A percentile compares a stretch with the other conserved stretches of the same genome.
Conservation (phyloP, 2,329 filamentous ascomycete species). For the Ceratocystis destructans region DNA sequence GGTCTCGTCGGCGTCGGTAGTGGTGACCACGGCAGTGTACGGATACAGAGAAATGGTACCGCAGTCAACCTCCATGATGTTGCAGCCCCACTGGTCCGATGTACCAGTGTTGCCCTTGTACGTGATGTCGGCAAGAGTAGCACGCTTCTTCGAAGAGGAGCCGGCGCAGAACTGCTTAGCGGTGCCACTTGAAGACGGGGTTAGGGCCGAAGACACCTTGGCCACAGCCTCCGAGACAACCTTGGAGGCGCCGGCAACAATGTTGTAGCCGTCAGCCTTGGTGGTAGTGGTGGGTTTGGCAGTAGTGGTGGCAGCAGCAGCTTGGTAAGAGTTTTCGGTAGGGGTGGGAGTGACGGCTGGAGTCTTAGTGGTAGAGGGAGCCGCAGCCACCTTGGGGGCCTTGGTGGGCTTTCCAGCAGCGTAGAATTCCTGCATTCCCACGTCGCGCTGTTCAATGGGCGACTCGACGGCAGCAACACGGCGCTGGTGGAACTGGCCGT, state of each 20-base stretch:
- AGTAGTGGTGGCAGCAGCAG: conserved; percentile 19
- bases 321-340: neutral
- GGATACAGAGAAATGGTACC: conserved; percentile 30
- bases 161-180: conserved; percentile 26
- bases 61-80: conserved; percentile 34
- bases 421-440: conserved; percentile 24
- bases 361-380: conserved; percentile 22
- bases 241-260: neutral
- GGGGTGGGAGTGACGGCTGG: conserved; percentile 19
- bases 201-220: conserved; percentile 26
- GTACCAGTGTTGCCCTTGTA: conserved; percentile 37
- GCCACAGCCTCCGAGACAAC: conserved; percentile 21
- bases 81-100: conserved; percentile 35
- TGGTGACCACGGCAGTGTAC: conserved; percentile 32
- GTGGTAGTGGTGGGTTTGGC: conserved; percentile 8
- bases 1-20: conserved; percentile 24
- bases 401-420: conserved; percentile 26
- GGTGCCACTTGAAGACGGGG: conserved; percentile 14
- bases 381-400: neutral
- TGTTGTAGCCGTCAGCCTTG: neutral
- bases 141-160: conserved; percentile 31
- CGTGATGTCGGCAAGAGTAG: conserved; percentile 33
- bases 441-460: conserved; percentile 8
- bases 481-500: conserved; percentile 25
- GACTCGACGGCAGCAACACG: conserved; percentile 24